Base-by-base conservation (phyloP, 2,329 filamentous ascomycete species). In the Alternaria brassicae region DNA sequence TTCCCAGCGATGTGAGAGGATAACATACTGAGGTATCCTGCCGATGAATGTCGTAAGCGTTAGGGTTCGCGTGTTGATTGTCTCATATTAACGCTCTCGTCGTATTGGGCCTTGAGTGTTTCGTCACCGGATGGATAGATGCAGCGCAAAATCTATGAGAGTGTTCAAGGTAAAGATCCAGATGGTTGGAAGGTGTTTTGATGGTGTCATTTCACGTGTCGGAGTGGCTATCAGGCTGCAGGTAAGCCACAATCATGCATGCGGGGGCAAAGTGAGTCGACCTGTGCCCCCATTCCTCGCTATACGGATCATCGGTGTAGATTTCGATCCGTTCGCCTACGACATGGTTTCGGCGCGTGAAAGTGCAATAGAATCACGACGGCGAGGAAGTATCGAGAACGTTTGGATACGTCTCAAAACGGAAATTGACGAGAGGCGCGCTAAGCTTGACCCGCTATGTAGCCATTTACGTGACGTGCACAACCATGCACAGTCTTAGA, bases 1-100 rank as follows among this genome's bases (percentile, higher is more conserved):
- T 32, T 53, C 57, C 61, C 56, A 64, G 2, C 54, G 61, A 50
- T 64, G 63, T 9, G 63, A 64, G n/a, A 66, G 56, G 13, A 66
- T 66, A 2, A 45, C 63, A 37, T 66, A 60, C n/a, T 58, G 55
- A 4, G 63, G 61, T n/a, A 45, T 2, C 7, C 40, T 19, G 21
- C 52, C 52, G 15, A 47, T 39, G 19, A 47, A 48, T 4, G 28
- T 17, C 21, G 32, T 47, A 9, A 47, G 32, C 8, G 30, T 32
- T 8, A 39, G 41, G n/a, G 44, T 34, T 6, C 10, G 17, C 27
- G 44, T 34, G 28, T 48, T 48, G 28, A 34, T 8, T 21, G 19
- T 25, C 27, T 30, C 27, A 48, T 48, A 12, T 17, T n/a, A 17
- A 27, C 23, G 41, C 41, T 7, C 41, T 44, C 15, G 23, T 17